Percentiles rank a stretch among this genome's conserved stretches.
These are phyloP conservation scores for Nakaseomyces glabratus DNA, from an alignment of 1,139 yeast species.

Conservation along the genomic window DNA sequence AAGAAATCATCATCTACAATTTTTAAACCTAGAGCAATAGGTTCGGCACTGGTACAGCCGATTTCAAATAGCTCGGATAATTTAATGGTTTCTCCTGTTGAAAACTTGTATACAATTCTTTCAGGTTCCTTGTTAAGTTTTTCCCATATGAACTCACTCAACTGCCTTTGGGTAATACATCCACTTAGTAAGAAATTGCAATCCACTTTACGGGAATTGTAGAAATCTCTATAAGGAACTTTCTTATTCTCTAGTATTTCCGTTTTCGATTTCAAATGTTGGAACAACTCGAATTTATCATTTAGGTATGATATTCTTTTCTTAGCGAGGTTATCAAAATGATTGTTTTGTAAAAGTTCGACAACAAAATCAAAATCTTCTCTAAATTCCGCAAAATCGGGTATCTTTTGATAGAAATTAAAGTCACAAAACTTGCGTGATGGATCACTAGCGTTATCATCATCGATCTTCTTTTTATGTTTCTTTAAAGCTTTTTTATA, in stretches of 20 bases:
- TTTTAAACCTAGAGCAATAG: conserved; percentile 23
- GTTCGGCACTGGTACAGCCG: conserved; percentile 12
- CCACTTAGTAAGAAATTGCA: conserved; percentile 96
- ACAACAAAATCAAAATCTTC: conserved; percentile 17
- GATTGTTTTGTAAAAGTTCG: conserved; percentile 13
- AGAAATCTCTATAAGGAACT: conserved; percentile 91
- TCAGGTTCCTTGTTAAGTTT: conserved; percentile 43
- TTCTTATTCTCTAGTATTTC: conserved; percentile 36
- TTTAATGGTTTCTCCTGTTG: conserved; percentile 13
- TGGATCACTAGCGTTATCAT: conserved; percentile 8
- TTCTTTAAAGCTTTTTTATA: conserved; percentile 15
- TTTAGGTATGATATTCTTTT: conserved; percentile 22
- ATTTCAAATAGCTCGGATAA: conserved; percentile 20
- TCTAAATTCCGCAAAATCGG: conserved; percentile 20
- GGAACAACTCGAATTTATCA: conserved; percentile 27
- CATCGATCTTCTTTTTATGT: conserved; percentile 8
- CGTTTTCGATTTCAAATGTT: conserved; percentile 24
- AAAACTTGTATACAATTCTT: conserved; percentile 18
- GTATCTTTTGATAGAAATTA: conserved; percentile 10
- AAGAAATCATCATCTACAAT: conserved; percentile 26
- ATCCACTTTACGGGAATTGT: conserved; percentile 93
- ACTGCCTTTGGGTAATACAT: conserved; percentile 92
- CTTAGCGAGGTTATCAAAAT: conserved; percentile 17
- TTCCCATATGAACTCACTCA: conserved; percentile 85
- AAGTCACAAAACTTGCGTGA: conserved; percentile 4